A percentile compares a stretch with the other conserved stretches of the same genome.
phyloP scores from a whole-genome alignment of 2,329 filamentous ascomycete genomes.

The Colletotrichum simmondsii region DNA sequence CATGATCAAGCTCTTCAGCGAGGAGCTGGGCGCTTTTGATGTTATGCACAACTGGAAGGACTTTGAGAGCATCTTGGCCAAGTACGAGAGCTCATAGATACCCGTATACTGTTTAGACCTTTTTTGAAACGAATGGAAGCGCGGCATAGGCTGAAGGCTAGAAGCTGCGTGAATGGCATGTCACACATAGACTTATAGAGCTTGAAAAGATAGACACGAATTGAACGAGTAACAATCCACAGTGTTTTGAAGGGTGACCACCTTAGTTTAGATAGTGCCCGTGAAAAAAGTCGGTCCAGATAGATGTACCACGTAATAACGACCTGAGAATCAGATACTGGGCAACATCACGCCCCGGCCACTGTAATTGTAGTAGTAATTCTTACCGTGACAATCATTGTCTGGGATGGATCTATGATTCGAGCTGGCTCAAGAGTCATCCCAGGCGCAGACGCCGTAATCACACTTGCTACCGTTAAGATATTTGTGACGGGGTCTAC shows the following conservation, averaged over 20 bases:
- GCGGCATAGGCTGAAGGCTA: too few relatives aligned
- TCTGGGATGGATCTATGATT: not conserved
- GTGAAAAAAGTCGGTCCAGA: too few relatives aligned
- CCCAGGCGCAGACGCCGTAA: not conserved
- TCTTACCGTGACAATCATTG: not conserved
- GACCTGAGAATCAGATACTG: not conserved
- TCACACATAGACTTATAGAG: not conserved
- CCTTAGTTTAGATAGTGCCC: not conserved
- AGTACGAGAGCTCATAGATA: slow-evolving; percentile 35
- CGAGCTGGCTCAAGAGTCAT: not conserved
- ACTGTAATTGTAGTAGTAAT: not conserved
- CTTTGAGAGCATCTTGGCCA: slow-evolving; percentile 34
- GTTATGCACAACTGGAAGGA: slow-evolving; percentile 35
- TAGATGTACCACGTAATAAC: not conserved
- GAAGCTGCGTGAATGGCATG: not conserved
- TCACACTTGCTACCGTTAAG: not conserved
- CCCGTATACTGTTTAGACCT: not conserved
- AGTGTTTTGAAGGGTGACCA: not conserved
- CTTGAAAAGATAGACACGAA: not conserved
- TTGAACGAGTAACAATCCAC: not conserved
- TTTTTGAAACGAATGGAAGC: not conserved
- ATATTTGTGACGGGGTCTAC: not conserved
- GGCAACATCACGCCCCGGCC: not conserved
- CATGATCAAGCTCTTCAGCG: slow-evolving; percentile 26
- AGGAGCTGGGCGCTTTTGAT: slow-evolving; percentile 32